Percentiles rank a stretch among this genome's conserved stretches.
phyloP scores from a whole-genome alignment of 2,329 filamentous ascomycete species.

The Cladosporium sp. region DNA sequence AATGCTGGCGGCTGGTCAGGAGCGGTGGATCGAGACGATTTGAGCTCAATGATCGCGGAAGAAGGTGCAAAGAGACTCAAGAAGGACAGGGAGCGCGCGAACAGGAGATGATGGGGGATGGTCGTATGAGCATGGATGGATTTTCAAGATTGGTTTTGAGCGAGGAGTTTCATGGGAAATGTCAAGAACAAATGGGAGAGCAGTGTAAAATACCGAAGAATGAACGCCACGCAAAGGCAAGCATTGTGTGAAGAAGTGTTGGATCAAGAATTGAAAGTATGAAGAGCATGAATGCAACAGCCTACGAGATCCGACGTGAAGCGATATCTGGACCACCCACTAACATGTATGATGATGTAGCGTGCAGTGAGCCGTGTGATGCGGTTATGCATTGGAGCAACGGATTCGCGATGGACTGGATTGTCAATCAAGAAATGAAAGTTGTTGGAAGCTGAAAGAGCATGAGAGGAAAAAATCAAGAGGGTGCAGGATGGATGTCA shows the following conservation, averaged over 20 bases:
- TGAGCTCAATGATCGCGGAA: slow-evolving; percentile 93
- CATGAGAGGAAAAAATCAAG: background rate
- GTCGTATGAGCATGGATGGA: background rate
- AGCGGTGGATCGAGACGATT: slow-evolving; percentile 81
- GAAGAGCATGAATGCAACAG: slow-evolving; percentile 9
- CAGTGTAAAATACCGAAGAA: slow-evolving; percentile 1
- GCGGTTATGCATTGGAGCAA: background rate
- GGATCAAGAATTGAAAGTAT: background rate
- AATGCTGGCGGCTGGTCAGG: slow-evolving; percentile 58
- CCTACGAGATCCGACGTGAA: background rate
- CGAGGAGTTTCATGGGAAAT: slow-evolving; percentile 16
- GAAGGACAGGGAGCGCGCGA: slow-evolving; percentile 72
- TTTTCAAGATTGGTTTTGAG: slow-evolving; percentile 14
- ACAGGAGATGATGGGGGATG: slow-evolving; percentile 48
- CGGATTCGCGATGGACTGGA: background rate
- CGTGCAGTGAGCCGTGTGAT: background rate
- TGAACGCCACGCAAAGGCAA: background rate
- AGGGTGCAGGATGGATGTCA: background rate
- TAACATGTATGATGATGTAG: background rate
- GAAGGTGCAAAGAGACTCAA: slow-evolving; percentile 89
- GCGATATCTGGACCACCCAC: background rate
- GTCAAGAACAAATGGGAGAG: slow-evolving; percentile 1
- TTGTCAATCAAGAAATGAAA: background rate
- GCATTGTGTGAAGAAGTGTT: background rate
- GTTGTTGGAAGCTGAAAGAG: background rate